phyloP scores from a whole-genome alignment of 129 eudicot genomes.

The Kitagawia praeruptora region DNA sequence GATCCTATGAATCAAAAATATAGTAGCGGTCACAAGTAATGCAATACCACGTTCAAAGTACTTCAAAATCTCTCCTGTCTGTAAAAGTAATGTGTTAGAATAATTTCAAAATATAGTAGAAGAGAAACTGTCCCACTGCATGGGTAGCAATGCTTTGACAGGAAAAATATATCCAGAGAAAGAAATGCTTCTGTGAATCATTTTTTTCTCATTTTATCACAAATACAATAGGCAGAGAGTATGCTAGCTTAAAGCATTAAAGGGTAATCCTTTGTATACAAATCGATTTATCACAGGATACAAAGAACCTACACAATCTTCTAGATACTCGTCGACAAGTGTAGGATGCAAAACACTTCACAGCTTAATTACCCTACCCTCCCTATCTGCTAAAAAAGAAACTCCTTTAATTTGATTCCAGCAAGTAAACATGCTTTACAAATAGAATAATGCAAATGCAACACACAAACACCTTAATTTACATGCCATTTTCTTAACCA shows the following conservation, averaged over 20 bases:
- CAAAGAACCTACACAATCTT: not conserved
- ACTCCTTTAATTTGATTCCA: not conserved
- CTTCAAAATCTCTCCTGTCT: conserved; percentile 2
- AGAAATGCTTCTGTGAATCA: not conserved
- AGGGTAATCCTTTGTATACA: not conserved
- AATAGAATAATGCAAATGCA: conserved; percentile 5
- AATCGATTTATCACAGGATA: not conserved
- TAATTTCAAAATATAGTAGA: not conserved
- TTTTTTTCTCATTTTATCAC: not conserved
- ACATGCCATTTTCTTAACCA: conserved; percentile 1
- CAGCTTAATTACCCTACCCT: not conserved
- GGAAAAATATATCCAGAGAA: not conserved
- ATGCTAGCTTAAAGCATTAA: not conserved
- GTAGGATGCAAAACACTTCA: not conserved
- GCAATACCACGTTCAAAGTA: not conserved
- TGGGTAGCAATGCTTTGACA: not conserved
- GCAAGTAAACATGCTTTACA: not conserved
- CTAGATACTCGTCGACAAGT: not conserved
- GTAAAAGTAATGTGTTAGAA: conserved; percentile 5
- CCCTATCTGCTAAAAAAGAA: not conserved
- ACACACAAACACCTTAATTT: conserved; percentile 12
- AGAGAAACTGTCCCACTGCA: not conserved
- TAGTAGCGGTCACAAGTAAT: conserved; percentile 6
- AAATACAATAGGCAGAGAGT: not conserved
- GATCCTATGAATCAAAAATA: conserved; percentile 14